phyloP scores from a whole-genome alignment of 257 asterid genomes.

The Galeopsis tetrahit region DNA sequence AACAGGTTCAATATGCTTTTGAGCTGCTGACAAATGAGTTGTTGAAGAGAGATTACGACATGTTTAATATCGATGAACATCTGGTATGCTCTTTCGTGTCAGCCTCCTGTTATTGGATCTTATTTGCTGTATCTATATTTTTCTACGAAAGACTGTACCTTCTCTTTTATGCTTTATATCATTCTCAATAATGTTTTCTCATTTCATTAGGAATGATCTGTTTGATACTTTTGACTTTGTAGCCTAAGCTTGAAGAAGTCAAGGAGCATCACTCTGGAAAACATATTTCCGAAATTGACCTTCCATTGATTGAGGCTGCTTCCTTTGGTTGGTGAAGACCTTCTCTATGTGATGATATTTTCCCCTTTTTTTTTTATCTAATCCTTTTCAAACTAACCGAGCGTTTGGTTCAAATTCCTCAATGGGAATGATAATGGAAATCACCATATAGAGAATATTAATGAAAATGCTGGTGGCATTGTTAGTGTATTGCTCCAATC shows the following conservation, averaged over 20 bases:
- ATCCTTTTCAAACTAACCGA: constrained; percentile 3
- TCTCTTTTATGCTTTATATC: constrained; percentile 23
- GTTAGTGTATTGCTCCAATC: too few species aligned
- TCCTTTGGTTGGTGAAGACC: constrained; percentile 65
- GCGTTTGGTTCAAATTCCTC: too few species aligned
- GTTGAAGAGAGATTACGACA: constrained; percentile 96
- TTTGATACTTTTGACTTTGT: constrained; percentile 38
- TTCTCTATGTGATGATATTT: constrained; percentile 20
- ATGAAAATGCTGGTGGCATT: too few species aligned
- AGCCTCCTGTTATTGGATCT: constrained; percentile 24
- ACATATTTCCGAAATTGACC: constrained; percentile 58
- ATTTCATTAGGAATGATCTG: constrained; percentile 19
- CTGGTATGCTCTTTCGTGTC: constrained; percentile 50
- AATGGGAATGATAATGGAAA: too few species aligned
- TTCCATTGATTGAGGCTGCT: constrained; percentile 63
- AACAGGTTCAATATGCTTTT: constrained; percentile 90
- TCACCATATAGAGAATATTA: too few species aligned
- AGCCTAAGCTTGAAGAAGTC: constrained; percentile 70
- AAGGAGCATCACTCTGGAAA: constrained; percentile 53
- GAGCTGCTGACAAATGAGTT: constrained; percentile 80
- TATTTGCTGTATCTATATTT: constrained; percentile 15
- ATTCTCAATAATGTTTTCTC: constrained; percentile 21
- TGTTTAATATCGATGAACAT: constrained; percentile 76
- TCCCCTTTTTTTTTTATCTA: constrained; percentile 5
- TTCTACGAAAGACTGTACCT: background rate